Percentiles rank a stretch among this genome's conserved stretches.
Conservation (phyloP, 352 stramenopile species). For the Ophiocytium majus region DNA sequence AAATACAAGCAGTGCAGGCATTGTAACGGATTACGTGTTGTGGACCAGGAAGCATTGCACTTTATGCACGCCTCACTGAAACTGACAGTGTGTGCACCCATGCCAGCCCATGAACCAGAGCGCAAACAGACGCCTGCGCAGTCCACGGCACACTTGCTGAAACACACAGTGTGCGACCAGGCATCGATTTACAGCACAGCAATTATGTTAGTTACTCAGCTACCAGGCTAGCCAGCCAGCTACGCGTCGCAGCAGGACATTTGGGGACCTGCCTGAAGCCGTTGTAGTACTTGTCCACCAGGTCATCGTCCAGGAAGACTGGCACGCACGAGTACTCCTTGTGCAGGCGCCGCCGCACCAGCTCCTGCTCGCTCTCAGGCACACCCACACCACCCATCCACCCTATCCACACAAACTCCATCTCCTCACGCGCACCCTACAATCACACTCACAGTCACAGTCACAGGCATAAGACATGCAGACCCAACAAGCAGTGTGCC, state of each 20-base stretch:
- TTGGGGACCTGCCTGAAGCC: conserved; percentile 74
- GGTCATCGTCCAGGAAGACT: conserved; percentile 79
- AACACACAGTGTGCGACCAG: too few relatives aligned
- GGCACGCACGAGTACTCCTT: conserved; percentile 80
- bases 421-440: conserved; percentile 65
- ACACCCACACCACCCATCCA: conserved; percentile 78
- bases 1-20: too few relatives aligned
- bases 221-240: too few relatives aligned
- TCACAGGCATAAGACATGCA: background rate
- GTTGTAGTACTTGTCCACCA: conserved; percentile 83
- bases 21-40: too few relatives aligned
- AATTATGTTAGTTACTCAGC: too few relatives aligned
- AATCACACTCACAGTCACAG: background rate
- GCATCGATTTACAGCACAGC: too few relatives aligned
- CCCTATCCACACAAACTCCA: conserved; percentile 83
- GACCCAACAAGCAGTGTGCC: background rate
- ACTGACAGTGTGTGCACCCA: background rate
- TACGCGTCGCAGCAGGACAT: too few relatives aligned
- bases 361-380: conserved; percentile 66
- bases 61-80: background rate
- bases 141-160: too few relatives aligned
- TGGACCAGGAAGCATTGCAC: background rate
- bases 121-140: too few relatives aligned
- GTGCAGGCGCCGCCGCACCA: conserved; percentile 73
- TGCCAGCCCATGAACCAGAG: background rate